phyloP scores from a whole-genome alignment of 1,139 yeast genomes.

The Debaryomyces sp. region DNA sequence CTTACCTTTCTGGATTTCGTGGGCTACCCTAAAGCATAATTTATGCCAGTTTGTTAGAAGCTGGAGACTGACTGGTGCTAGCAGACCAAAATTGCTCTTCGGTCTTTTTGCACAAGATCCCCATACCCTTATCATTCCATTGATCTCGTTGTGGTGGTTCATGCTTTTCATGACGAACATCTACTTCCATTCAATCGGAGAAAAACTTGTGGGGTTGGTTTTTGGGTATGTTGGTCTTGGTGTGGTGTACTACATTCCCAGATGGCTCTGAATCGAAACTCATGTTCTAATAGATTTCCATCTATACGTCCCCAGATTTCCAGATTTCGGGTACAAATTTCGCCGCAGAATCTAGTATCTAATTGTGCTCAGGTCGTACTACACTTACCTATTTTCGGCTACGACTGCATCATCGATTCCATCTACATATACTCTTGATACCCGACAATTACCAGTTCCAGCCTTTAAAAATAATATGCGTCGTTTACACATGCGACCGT shows the following conservation, averaged over 20 bases:
- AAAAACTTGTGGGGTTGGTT: constrained; percentile 66
- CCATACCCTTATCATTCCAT: constrained; percentile 38
- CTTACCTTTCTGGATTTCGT: constrained; percentile 40
- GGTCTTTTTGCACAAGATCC: constrained; percentile 38
- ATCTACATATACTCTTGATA: neutral
- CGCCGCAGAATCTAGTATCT: neutral
- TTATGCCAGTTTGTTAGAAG: neutral
- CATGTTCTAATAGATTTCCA: neutral
- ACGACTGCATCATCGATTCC: no score
- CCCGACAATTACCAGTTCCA: neutral
- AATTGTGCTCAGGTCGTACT: neutral
- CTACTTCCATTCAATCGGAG: constrained; percentile 80
- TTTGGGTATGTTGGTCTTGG: constrained; percentile 58
- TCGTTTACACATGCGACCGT: neutral
- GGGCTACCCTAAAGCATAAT: constrained; percentile 11
- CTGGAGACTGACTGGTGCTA: neutral
- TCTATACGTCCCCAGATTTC: neutral
- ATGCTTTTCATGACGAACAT: constrained; percentile 85
- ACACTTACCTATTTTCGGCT: neutral
- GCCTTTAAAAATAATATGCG: neutral
- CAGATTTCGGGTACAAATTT: neutral
- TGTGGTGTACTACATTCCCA: constrained; percentile 39
- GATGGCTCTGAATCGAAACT: constrained; percentile 13
- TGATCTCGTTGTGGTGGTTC: constrained; percentile 75
- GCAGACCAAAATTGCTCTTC: neutral